Evolutionary conservation across 208 protist species (phyloP).

Genomic region (Wallacemonas sp.): DNA sequence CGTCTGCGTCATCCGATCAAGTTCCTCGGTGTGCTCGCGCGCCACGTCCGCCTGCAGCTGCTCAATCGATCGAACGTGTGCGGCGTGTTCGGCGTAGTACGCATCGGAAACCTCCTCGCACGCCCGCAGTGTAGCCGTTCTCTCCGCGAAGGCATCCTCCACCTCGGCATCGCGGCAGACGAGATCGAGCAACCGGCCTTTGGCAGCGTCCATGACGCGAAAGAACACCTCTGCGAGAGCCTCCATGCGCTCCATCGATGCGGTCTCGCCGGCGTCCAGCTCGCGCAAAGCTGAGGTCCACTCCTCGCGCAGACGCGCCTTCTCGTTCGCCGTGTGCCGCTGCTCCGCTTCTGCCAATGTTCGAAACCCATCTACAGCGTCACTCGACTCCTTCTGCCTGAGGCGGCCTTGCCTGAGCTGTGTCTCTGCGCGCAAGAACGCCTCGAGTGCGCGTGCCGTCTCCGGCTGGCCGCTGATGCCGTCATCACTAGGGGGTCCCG

Average conservation of each 20-base stretch:
- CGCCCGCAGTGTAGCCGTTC: conserved; percentile 20
- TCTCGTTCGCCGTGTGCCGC: conserved; percentile 17
- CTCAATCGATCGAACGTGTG: conserved; percentile 24
- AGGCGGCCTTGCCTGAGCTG: conserved; percentile 13
- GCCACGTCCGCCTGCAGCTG: conserved; percentile 30
- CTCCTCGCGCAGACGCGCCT: conserved; percentile 3
- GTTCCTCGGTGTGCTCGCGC: conserved; percentile 20
- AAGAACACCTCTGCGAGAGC: conserved; percentile 12
- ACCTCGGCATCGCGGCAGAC: conserved; percentile 27
- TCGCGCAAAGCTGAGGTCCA: not conserved
- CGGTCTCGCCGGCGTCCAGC: not conserved
- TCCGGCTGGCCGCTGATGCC: not conserved
- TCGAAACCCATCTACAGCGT: conserved; percentile 21
- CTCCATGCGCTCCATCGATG: conserved; percentile 8
- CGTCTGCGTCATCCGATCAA: conserved; percentile 27
- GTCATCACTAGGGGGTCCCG: not conserved
- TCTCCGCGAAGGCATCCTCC: conserved; percentile 34
- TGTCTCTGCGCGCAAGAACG: conserved; percentile 23
- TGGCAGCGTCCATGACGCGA: conserved; percentile 7
- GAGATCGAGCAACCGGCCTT: conserved; percentile 23
- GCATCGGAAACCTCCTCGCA: conserved; percentile 20
- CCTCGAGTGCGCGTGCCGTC: conserved; percentile 18
- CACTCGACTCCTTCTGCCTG: not conserved
- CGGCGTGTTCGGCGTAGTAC: conserved; percentile 43
- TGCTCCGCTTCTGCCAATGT: conserved; percentile 23